Evolutionary conservation across 2,329 filamentous ascomycete species (phyloP).

Genomic region (Venturiaceae sp.): DNA sequence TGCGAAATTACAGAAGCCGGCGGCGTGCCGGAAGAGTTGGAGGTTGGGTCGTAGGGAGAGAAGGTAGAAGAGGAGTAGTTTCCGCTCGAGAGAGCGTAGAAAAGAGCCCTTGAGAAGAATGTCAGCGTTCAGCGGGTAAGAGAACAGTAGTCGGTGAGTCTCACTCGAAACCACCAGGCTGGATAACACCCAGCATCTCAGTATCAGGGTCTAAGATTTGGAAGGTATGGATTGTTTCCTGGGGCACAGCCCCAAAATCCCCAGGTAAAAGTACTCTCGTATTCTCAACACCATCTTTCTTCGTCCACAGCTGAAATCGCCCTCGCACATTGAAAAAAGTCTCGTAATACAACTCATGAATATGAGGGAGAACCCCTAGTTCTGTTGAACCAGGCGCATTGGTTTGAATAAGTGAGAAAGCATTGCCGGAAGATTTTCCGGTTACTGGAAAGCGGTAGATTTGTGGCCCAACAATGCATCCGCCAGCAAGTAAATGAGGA

Average conservation of each 20-base stretch:
- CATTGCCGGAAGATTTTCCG: not conserved
- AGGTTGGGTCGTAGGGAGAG: conserved; percentile 27
- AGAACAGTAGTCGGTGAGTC: conserved; percentile 8
- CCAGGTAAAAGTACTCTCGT: conserved; percentile 32
- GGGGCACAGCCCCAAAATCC: conserved; percentile 36
- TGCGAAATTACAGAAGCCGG: conserved; percentile 20
- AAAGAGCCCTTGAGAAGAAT: conserved; percentile 21
- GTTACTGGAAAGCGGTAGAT: conserved; percentile 1
- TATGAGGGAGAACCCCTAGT: conserved; percentile 34
- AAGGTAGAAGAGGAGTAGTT: conserved; percentile 25
- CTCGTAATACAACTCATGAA: conserved; percentile 33
- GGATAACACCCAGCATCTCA: conserved; percentile 35
- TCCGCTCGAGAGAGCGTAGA: conserved; percentile 27
- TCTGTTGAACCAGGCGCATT: conserved; percentile 22
- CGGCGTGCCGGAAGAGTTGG: conserved; percentile 19
- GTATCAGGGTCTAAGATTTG: conserved; percentile 38
- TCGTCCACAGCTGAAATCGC: conserved; percentile 36
- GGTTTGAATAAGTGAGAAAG: not conserved
- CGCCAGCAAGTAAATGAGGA: not conserved
- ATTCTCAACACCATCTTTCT: conserved; percentile 19
- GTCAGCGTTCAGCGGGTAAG: not conserved
- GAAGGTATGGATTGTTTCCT: conserved; percentile 39
- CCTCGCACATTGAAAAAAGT: conserved; percentile 38
- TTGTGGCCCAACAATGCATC: not conserved
- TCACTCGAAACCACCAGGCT: conserved; percentile 39